Evolutionary conservation across 768 basidiomycete species (phyloP), one percentile per base, ranked within the genome.

Genomic region (Gymnopilus dilepis): DNA sequence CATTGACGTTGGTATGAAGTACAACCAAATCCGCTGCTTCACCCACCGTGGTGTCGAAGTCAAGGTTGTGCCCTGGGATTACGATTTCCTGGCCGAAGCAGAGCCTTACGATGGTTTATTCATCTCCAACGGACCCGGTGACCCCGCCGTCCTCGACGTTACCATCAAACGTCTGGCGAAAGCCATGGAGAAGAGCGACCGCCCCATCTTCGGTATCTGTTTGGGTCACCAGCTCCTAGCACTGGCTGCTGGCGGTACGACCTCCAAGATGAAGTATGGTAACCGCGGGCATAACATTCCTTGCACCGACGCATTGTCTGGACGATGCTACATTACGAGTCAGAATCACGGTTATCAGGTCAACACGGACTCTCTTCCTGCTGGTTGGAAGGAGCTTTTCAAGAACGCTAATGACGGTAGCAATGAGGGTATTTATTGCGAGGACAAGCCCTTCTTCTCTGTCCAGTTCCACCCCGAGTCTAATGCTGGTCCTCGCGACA

Each of bases 301-400:
- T 3, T 99, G 97, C 74, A 99, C 94, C 17, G 94, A 95, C 73
- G 85, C 91, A 41, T 83, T 97, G 57, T 94, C 93, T 51, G 97
- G 96, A 30, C 84, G 97, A 57, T 99, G 97, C 80, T 99, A 99
- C 75, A 99, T 99, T 80, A 99, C 97, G 38, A 95, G 92, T 70
- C 97, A 99, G 77, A 99, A 99, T 74, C 97, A 99, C 77, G 97
- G 97, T 64, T 99, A 88, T 79, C 91, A 99, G 73, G 97, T 99
- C 65, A 90, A 99, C 71, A 82, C 88, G 0, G 72, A 78, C 9
- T 86, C 93, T 1, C 86, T 99, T 60, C 90, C 91, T 7, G 61
- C 71, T 1, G 92, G 91, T 0, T 99, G 97, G 97, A 90, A 89
- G 72, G 95, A 96, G 74, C 80, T 99, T 22, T 99, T 98, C 82